Evolutionary conservation across 805 yeast genomes (phyloP).

Genomic region (Candida hungchunana): DNA sequence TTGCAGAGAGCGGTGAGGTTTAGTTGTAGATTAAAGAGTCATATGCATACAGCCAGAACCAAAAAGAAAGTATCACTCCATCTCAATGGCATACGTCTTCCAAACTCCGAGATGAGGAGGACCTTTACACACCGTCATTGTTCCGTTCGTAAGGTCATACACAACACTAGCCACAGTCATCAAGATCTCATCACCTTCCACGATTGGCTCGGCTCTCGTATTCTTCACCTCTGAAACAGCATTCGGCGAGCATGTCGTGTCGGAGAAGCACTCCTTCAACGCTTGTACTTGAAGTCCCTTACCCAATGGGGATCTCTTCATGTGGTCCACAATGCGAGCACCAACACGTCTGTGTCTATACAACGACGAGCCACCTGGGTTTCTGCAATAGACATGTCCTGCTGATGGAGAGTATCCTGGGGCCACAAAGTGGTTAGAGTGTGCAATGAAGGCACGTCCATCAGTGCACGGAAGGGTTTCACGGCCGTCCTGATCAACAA

Average conservation of each 20-base stretch:
- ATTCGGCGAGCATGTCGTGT: conserved; percentile 12
- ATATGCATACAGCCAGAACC: too few relatives aligned
- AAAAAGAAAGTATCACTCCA: conserved; percentile 2
- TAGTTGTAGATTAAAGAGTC: too few relatives aligned
- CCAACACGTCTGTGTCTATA: conserved; percentile 16
- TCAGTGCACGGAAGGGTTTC: conserved; percentile 10
- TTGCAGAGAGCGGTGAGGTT: too few relatives aligned
- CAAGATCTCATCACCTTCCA: conserved; percentile 7
- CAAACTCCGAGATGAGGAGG: conserved; percentile 43
- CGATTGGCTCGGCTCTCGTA: conserved; percentile 14
- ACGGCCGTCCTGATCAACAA: conserved; percentile 12
- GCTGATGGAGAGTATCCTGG: conserved; percentile 13
- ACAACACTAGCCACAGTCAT: conserved; percentile 17
- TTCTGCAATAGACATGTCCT: conserved; percentile 13
- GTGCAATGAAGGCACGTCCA: conserved; percentile 15
- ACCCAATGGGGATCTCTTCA: conserved; percentile 9
- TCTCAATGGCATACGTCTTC: conserved; percentile 22
- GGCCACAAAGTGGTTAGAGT: conserved; percentile 12
- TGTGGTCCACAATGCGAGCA: conserved; percentile 10
- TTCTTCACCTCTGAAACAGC: conserved; percentile 14
- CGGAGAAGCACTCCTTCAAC: conserved; percentile 8
- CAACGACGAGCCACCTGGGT: conserved; percentile 18
- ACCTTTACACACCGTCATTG: conserved; percentile 16
- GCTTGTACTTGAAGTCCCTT: conserved; percentile 10
- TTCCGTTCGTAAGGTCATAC: conserved; percentile 14